Percentiles rank a stretch among this genome's conserved stretches.
Conservation (phyloP, 2,329 filamentous ascomycete genomes). For the Ceratocystis eucalypticola region DNA sequence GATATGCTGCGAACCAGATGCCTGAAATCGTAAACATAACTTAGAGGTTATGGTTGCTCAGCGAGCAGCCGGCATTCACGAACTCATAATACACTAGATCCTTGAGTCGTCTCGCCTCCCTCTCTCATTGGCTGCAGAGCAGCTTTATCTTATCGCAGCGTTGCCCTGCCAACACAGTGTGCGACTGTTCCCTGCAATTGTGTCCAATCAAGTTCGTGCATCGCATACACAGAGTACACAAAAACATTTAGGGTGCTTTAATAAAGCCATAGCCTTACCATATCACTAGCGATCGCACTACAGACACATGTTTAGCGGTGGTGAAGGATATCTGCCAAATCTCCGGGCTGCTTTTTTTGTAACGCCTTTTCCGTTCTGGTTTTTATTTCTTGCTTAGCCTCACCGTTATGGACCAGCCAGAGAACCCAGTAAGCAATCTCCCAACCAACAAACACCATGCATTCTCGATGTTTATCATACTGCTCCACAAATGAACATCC, state of each 20-base stretch:
- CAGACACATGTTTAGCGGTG: background rate
- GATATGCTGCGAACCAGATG: background rate
- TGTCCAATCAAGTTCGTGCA: background rate
- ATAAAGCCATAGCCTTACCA: too few relatives aligned
- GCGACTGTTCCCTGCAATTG: background rate
- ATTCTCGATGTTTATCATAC: background rate
- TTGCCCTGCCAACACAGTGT: background rate
- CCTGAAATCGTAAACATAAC: background rate
- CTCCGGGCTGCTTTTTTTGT: background rate
- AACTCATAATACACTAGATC: too few relatives aligned
- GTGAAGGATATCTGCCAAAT: background rate
- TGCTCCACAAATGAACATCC: constrained; percentile 6
- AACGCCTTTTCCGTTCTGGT: background rate
- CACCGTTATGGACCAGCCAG: constrained; percentile 10
- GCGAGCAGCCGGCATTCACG: background rate
- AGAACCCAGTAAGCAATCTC: constrained; percentile 10
- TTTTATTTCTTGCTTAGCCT: background rate
- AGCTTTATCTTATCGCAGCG: background rate
- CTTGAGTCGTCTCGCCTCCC: too few relatives aligned
- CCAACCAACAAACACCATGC: background rate
- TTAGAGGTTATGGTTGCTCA: background rate
- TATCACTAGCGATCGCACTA: background rate
- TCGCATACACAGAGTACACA: background rate
- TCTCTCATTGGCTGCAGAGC: background rate
- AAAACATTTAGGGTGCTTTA: constrained; percentile 2